phyloP scores from a whole-genome alignment of 192 early-diverging fungal genomes.

The Neocallimastix lanati region DNA sequence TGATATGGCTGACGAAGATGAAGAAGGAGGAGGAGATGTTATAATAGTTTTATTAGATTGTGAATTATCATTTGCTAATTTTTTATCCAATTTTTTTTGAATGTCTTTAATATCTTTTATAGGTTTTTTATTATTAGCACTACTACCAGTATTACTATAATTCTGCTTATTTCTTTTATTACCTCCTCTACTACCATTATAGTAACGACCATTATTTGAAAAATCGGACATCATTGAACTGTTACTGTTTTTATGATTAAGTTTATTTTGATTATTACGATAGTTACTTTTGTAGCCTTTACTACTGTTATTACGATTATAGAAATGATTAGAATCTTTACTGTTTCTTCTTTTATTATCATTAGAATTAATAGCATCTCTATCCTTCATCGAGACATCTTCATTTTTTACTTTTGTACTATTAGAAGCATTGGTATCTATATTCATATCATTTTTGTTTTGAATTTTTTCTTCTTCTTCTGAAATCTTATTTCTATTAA shows the following conservation, averaged over 20 bases:
- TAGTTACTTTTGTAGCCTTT: not conserved
- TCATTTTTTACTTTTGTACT: not conserved
- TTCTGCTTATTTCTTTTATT: not conserved
- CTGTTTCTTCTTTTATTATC: not conserved
- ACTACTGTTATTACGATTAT: not conserved
- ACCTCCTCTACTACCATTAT: not conserved
- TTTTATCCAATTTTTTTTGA: not conserved
- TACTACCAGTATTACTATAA: not conserved
- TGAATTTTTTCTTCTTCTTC: not conserved
- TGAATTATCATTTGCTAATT: not conserved
- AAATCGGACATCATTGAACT: not conserved
- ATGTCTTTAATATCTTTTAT: not conserved
- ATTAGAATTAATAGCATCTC: not conserved
- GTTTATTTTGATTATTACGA: not conserved
- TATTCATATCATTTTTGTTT: not conserved
- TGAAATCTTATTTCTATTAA: not conserved
- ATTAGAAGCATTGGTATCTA: not conserved
- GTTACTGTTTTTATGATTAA: not conserved
- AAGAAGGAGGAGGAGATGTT: too few species aligned
- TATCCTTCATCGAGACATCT: not conserved
- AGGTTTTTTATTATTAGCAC: not conserved
- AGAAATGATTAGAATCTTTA: not conserved
- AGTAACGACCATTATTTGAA: not conserved
- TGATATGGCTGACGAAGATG: not conserved
- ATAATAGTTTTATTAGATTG: not conserved